Evolutionary conservation across 2,329 filamentous ascomycete species (phyloP), one percentile per base, ranked within the genome.

Genomic region (Fusarium burgessii): DNA sequence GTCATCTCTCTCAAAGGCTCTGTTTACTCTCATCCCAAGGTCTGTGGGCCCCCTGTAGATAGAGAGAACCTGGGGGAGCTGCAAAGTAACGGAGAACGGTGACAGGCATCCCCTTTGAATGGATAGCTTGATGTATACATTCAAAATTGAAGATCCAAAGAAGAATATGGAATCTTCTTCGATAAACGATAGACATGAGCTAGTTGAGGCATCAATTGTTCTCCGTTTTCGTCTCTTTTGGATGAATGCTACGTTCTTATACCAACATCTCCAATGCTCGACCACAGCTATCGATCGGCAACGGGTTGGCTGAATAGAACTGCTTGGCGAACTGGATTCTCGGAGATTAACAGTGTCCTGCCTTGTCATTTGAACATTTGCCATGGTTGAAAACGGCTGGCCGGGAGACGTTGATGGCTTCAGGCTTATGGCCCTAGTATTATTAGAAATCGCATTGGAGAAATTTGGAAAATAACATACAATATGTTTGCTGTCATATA

Each of bases 21-120:
- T 23, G 3, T 5, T 27, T 2, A 47, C 45, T 1, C 14, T 32
- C 20, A 6, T 7, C 8, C 45, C 45, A 0, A 9, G 4, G 1
- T 27, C 14, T 0, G 27, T 23, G n/a, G 1, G 14, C 8, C 20
- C 3, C 1, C 32, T 2, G 14, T 18, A 47, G n/a, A 47, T 6
- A 2, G 20, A 5, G 1, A 47, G 45, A 0, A 33, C 45, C 2
- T 10, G 0, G 0, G 45, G 45, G 18, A 47, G 12, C 5, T 33
- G 45, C n/a, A 47, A 9, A 7, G 18, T n/a, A 12, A 47, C 7
- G 6, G 27, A 32, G 0, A 47, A 0, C 2, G 45, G 27, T 2
- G 27, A 6, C 0, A 49, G 7, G 12, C 14, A 0, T 3, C 27
- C 45, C 32, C n/a, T 33, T 0, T 17, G 12, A 49, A 2, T 23